These are phyloP conservation scores for Agarophyton chilense DNA, from an alignment of 23 red algal species.

Conservation along the genomic window DNA sequence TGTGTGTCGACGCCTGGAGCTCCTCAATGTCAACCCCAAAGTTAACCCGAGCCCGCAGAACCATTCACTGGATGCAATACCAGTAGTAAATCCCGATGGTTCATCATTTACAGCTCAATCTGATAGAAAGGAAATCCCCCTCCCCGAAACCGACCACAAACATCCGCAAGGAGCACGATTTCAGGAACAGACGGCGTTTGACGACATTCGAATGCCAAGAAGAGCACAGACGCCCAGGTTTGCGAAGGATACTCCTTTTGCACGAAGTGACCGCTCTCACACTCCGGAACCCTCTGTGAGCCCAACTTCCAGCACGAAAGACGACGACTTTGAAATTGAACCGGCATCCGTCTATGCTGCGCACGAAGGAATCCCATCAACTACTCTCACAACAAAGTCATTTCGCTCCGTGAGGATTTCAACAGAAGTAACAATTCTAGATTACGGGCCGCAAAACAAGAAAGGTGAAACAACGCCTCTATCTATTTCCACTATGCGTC, in stretches of 20 bases:
- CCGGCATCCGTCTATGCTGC: conserved; percentile 10
- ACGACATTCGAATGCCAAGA: not conserved
- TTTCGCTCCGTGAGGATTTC: conserved; percentile 34
- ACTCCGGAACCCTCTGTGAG: not conserved
- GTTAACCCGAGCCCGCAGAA: not conserved
- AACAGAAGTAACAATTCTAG: conserved; percentile 27
- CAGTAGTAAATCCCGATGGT: conserved; percentile 44
- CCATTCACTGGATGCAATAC: not conserved
- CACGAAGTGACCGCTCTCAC: not conserved
- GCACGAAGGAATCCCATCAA: not conserved
- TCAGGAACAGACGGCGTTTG: not conserved
- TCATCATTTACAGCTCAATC: not conserved
- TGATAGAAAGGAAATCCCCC: not conserved
- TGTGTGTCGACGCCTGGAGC: conserved; percentile 30
- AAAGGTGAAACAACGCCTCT: conserved; percentile 2
- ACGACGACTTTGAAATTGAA: conserved; percentile 44
- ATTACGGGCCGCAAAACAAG: not conserved
- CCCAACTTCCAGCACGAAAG: not conserved
- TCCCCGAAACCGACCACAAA: not conserved
- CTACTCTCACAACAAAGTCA: not conserved
- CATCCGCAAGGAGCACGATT: not conserved
- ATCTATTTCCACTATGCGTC: conserved; percentile 19
- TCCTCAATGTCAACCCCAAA: not conserved
- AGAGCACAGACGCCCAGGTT: conserved; percentile 16
- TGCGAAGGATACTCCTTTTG: not conserved